phyloP scores from a whole-genome alignment of 306 rosid genomes.

The Sphenostylis stenocarpa region DNA sequence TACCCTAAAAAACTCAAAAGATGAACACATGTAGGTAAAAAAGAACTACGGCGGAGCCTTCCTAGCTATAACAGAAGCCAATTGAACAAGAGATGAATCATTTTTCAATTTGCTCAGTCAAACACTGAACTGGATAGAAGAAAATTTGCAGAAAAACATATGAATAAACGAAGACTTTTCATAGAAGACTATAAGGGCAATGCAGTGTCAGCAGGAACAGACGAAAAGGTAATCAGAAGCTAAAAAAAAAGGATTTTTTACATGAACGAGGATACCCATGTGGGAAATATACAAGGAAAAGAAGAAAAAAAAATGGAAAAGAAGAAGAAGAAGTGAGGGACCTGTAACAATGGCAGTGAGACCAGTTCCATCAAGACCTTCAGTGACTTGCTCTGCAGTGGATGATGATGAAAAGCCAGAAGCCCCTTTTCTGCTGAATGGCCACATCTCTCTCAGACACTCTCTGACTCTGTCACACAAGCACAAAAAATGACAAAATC shows the following conservation, averaged over 20 bases:
- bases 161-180: not conserved
- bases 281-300: not conserved
- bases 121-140: not conserved
- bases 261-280: not conserved
- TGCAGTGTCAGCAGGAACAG: not conserved
- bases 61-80: not conserved
- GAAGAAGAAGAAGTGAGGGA: not conserved
- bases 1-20: not conserved
- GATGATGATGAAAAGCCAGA: slow-evolving; percentile 84
- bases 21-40: not conserved
- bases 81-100: not conserved
- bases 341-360: slow-evolving; percentile 95
- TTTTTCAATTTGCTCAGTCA: not conserved
- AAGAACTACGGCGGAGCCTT: not conserved
- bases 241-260: not conserved
- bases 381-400: slow-evolving; percentile 76
- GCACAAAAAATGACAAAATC: not conserved
- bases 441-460: slow-evolving; percentile 58
- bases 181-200: not conserved
- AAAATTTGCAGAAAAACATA: not conserved
- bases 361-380: slow-evolving; percentile 70
- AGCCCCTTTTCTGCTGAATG: slow-evolving; percentile 54
- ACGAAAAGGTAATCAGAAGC: not conserved
- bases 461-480: not conserved
- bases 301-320: not conserved